Base-by-base conservation (phyloP, 169 alveolate genomes). In the Cryptosporidium sp. region DNA sequence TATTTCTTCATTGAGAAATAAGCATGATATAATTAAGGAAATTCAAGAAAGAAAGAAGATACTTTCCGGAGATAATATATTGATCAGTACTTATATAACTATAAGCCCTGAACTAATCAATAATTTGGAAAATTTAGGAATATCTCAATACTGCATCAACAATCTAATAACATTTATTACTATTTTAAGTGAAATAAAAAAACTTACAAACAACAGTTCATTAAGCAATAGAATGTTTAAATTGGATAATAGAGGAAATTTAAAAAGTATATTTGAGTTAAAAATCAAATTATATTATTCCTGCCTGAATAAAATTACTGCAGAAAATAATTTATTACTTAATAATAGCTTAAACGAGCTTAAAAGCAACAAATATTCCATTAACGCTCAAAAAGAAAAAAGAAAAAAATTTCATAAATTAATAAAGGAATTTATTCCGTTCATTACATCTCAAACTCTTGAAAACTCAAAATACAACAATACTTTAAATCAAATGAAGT, bases 391-490 rank as follows among this genome's bases (percentile, higher is more conserved):
- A 61, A 95, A 93, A 71, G 93, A 75, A 26, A 80, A 51, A 59
- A 75, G 96, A 45, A 91, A 74, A 18, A 62, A 74, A 73, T 85
- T 93, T 39, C 96, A 93, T 73, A 84, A 91, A 50, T 74, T 75
- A n/a, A 91, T 93, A 55, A 92, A 91, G 74, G 80, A 91, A 71
- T 61, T 75, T 43, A 61, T 93, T 21, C 93, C 95, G n/a, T 91
- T 91, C 65, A 85, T 94, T 70, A 95, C 75, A 26, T 80, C 89
- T 61, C 89, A 45, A 48, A 80, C 89, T 23, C 7, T 43, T 45
- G 86, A 58, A 8, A 23, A 16, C 3, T 23, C 9, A 5, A 45
- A 65, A 26, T 31, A 31, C 29, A 43, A 50, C 31, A 84, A 85
- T 16, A 59, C 74, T 41, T 86, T 92, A 74, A 93, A 71, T 35